Percentiles rank a stretch among this genome's conserved stretches.
phyloP scores from a whole-genome alignment of 1,139 yeast genomes.

The Ogataea hybrid region DNA sequence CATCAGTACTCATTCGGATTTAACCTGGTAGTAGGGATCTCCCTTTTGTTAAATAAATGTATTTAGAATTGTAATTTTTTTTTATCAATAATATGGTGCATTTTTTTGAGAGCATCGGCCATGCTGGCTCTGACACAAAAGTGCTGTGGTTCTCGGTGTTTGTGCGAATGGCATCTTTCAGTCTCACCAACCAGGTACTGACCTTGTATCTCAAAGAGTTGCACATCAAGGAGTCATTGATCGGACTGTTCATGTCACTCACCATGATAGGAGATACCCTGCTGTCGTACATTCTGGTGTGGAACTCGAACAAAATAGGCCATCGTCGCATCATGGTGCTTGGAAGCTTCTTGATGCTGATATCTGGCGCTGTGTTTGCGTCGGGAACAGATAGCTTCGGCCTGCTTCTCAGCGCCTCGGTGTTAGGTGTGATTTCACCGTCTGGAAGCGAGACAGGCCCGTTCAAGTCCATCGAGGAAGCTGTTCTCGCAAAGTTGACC shows the following conservation, averaged over 20 bases:
- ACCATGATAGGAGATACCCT: conserved; percentile 79
- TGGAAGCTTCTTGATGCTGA: conserved; percentile 70
- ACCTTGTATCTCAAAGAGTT: conserved; percentile 64
- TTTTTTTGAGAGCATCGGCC: conserved; percentile 19
- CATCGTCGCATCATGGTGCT: conserved; percentile 60
- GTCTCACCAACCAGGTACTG: conserved; percentile 77
- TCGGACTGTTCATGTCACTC: conserved; percentile 81
- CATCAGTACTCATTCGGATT: conserved; percentile 1
- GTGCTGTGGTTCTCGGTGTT: conserved; percentile 71
- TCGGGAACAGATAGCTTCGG: conserved; percentile 45
- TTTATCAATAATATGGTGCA: conserved; percentile 16
- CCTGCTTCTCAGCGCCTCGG: conserved; percentile 61
- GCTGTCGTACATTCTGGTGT: conserved; percentile 68
- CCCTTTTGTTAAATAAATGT: background rate
- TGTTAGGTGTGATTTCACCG: conserved; percentile 77
- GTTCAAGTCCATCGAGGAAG: conserved; percentile 84
- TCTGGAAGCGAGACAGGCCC: conserved; percentile 95
- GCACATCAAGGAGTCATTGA: conserved; percentile 52
- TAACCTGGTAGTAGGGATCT: background rate
- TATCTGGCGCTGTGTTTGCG: conserved; percentile 67
- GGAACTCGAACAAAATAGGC: conserved; percentile 79
- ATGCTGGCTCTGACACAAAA: conserved; percentile 48
- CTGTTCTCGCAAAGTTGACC: conserved; percentile 79
- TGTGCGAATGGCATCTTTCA: conserved; percentile 73
- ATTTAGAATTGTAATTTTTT: background rate